A percentile compares a stretch with the other conserved stretches of the same genome.
phyloP scores from a whole-genome alignment of 2,329 filamentous ascomycete species.

The Teratosphaeria epicoccoides region DNA sequence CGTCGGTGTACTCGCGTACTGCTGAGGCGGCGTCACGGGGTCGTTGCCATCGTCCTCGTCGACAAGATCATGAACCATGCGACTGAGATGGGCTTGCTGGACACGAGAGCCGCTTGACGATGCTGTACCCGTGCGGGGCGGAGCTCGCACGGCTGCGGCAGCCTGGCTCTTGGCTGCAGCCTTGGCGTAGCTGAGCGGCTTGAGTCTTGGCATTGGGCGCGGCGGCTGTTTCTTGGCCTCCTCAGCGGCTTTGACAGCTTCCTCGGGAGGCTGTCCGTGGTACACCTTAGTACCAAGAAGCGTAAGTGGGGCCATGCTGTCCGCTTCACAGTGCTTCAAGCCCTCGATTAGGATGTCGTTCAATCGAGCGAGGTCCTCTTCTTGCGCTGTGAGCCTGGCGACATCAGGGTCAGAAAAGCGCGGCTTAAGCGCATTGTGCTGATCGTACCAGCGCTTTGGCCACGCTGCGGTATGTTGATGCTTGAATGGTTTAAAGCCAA shows the following conservation, averaged over 20 bases:
- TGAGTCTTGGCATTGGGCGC: slow-evolving; percentile 8
- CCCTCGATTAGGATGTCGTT: slow-evolving; percentile 53
- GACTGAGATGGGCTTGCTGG: slow-evolving; percentile 40
- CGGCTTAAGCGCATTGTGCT: slow-evolving; percentile 38
- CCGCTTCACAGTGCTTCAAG: slow-evolving; percentile 44
- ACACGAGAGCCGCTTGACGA: slow-evolving; percentile 8
- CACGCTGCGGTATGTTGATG: slow-evolving; percentile 29
- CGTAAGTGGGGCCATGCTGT: slow-evolving; percentile 24
- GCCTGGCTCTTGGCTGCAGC: slow-evolving; percentile 17
- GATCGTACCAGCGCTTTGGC: slow-evolving; percentile 42
- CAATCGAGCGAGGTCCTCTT: slow-evolving; percentile 58
- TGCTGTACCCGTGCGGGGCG: slow-evolving; percentile 3
- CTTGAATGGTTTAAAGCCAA: slow-evolving; percentile 54
- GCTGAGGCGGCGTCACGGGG: slow-evolving; percentile 37
- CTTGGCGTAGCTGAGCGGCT: slow-evolving; percentile 23
- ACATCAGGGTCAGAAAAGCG: slow-evolving; percentile 41
- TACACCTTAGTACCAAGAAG: slow-evolving; percentile 16
- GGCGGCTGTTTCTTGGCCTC: slow-evolving; percentile 4
- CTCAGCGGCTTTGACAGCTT: slow-evolving; percentile 1
- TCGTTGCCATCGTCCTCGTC: slow-evolving; percentile 36
- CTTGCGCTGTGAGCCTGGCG: slow-evolving; percentile 45
- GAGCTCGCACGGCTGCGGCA: slow-evolving; percentile 5
- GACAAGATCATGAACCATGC: slow-evolving; percentile 50
- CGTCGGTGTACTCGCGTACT: slow-evolving; percentile 17
- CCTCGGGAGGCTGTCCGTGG: slow-evolving; percentile 9